phyloP scores from a whole-genome alignment of 1,284 basidiomycete genomes.

The Pascua sp. region DNA sequence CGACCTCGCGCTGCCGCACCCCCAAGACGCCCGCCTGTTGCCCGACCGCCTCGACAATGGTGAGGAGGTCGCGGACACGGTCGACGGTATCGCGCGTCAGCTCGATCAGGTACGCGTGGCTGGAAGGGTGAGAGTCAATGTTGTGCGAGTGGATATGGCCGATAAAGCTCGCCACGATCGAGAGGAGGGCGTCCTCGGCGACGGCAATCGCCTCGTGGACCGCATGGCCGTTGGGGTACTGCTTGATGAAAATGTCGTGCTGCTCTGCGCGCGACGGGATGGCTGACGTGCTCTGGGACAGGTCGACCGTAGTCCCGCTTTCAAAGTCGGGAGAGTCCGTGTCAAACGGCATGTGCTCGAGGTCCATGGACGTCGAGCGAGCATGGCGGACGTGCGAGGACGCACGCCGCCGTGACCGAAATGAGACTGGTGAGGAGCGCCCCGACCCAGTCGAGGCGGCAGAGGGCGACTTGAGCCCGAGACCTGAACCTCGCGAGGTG shows the following conservation, averaged over 20 bases:
- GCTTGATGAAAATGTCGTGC: constrained; percentile 6
- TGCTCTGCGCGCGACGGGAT: neutral
- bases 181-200: constrained; percentile 84
- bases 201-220: constrained; percentile 52
- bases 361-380: constrained; percentile 10
- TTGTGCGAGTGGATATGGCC: constrained; percentile 93
- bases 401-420: constrained; percentile 7
- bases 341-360: neutral
- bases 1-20: constrained; percentile 56
- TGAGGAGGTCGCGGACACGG: constrained; percentile 81
- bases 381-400: neutral
- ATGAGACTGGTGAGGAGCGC: constrained; percentile 25
- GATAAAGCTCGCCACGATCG: constrained; percentile 93
- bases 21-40: constrained; percentile 57
- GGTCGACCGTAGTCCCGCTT: neutral
- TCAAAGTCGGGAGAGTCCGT: constrained; percentile 9
- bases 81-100: constrained; percentile 90
- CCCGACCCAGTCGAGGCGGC: constrained; percentile 19
- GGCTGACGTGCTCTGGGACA: constrained; percentile 8
- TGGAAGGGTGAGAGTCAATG: constrained; percentile 79
- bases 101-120: constrained; percentile 88
- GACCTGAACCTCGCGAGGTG: too few species aligned
- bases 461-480: constrained; percentile 9
- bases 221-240: constrained; percentile 25
- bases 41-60: constrained; percentile 86